These are phyloP conservation scores for Carex littledalei DNA, from an alignment of 176 grass and related monocot genomes.

Conservation along the genomic window DNA sequence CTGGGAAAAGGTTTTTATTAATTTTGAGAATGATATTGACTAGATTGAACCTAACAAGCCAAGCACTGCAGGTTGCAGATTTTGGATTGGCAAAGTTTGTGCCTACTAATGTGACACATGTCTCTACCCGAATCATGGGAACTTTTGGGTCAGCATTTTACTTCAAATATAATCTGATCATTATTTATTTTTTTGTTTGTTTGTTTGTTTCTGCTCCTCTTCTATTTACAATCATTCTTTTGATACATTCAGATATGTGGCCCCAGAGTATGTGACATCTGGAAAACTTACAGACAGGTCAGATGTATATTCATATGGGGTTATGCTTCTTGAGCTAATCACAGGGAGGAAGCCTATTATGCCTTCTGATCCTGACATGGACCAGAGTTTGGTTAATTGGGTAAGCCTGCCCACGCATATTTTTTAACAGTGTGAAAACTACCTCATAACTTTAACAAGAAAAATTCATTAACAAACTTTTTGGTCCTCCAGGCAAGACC, in stretches of 20 bases:
- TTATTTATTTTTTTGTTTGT: background rate
- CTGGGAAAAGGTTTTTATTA: background rate
- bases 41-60: background rate
- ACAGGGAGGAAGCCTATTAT: constrained; percentile 57
- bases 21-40: background rate
- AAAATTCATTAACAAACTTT: background rate
- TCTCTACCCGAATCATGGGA: constrained; percentile 66
- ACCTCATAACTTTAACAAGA: background rate
- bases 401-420: constrained; percentile 27
- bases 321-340: constrained; percentile 82
- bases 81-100: constrained; percentile 79
- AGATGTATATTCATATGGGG: constrained; percentile 85
- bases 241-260: constrained; percentile 54
- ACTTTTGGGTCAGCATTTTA: constrained; percentile 56
- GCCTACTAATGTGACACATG: constrained; percentile 31
- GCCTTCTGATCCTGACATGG: constrained; percentile 28
- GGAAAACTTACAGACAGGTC: constrained; percentile 71
- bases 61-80: constrained; percentile 60
- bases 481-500: constrained; percentile 47
- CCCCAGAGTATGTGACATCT: constrained; percentile 67
- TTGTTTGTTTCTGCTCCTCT: background rate
- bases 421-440: background rate
- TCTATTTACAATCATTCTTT: background rate
- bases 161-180: background rate
- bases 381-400: constrained; percentile 49